Conservation (phyloP, 225 moss, liverwort and hornwort species). For the Polytrichum formosum region DNA sequence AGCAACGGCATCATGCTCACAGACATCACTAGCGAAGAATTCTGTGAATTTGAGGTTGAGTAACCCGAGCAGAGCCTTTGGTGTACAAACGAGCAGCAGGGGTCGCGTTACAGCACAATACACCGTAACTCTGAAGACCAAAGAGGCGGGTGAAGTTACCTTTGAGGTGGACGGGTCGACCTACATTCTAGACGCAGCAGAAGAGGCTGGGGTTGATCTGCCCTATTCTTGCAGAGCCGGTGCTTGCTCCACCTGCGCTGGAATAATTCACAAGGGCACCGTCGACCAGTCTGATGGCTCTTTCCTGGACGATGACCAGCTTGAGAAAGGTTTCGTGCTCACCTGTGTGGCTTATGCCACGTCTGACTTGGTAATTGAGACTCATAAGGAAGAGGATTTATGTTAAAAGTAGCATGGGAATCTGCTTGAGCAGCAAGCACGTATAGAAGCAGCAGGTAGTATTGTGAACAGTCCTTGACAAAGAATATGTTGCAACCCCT, state of each 20-base stretch:
- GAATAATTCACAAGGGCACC: constrained; percentile 22
- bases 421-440: no score
- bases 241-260: constrained; percentile 53
- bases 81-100: constrained; percentile 28
- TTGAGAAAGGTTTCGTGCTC: constrained; percentile 27
- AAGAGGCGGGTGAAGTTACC: constrained; percentile 20
- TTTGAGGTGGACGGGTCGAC: constrained; percentile 35
- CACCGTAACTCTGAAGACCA: constrained; percentile 38
- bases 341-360: constrained; percentile 50
- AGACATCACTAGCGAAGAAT: constrained; percentile 16
- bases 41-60: constrained; percentile 26
- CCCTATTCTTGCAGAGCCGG: constrained; percentile 60
- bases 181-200: constrained; percentile 44
- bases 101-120: constrained; percentile 38
- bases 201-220: constrained; percentile 48
- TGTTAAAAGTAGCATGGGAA: no score
- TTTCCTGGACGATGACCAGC: constrained; percentile 31
- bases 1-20: constrained; percentile 8
- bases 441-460: background rate
- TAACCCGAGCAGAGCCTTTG: constrained; percentile 14
- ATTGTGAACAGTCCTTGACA: background rate
- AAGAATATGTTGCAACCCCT: no score
- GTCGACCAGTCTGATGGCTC: constrained; percentile 57
- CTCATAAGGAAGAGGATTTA: constrained; percentile 49
- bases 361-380: constrained; percentile 51